Base-by-base conservation (phyloP, 75 land plant genomes). In the Sequoia sempervirens region DNA sequence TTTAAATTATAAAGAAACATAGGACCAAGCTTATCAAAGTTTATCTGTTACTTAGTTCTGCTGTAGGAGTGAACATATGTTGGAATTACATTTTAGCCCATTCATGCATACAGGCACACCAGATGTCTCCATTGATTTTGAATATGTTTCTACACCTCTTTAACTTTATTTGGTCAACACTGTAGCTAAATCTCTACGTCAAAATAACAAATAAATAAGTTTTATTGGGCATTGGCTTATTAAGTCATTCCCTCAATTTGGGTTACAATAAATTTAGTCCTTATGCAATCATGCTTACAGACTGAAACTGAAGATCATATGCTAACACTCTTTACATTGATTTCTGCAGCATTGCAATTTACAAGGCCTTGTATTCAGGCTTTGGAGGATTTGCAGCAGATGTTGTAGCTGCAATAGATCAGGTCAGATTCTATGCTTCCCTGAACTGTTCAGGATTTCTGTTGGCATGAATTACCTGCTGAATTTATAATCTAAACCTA, bases 381-480 rank as follows among this genome's bases (percentile, higher is more conserved):
- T 90, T 95, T 86, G 96, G 98, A 83, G 99, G 99, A 52, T 95
- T 92, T 85, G 92, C 90, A 70, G 91, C 99, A 30, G 98, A 96
- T 88, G 93, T 96, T 46, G 96, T 96, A 74, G 98, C 98, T 74
- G 99, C 98, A 37, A 93, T 95, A 74, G 97, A 96, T 80, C 94
- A 95, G 98, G 99, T 95, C 17, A 81, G 58, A 30, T 41, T 75
- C 78, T 32, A 18, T 75, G 41, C 26, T 23, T 20, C 78, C 78
- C 38, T 75, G 45, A 75, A 75, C 41, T 32, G 11, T 18, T 18
- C 26, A 75, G 45, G 45, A 20, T 75, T 75, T 75, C 46, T 45
- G 36, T 23, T n/a, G 46, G 80, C 40, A 78, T 78, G 80, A 45
- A 78, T 43, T 78, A 17, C 50, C 50, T 45, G 46, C 52, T 78